Conservation (phyloP, 116 monocot species). For the Phalaenopsis hybrid region DNA sequence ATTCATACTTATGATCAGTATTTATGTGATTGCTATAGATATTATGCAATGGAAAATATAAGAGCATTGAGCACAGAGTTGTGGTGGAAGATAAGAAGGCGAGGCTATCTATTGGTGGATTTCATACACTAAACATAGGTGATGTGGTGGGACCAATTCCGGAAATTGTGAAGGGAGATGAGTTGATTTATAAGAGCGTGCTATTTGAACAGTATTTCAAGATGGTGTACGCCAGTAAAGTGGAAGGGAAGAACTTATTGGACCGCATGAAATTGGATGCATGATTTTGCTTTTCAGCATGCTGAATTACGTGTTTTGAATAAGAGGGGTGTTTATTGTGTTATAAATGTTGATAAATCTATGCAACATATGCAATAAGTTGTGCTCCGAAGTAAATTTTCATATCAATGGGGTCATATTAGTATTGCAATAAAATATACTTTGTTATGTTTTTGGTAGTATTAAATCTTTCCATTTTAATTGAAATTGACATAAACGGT, state of each 20-base stretch:
- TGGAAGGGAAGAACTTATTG: conserved; percentile 13
- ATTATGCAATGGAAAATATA: conserved; percentile 23
- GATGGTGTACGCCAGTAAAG: conserved; percentile 1
- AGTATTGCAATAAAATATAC: no score
- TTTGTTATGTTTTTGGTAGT: no score
- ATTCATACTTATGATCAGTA: background rate
- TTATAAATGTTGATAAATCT: no score
- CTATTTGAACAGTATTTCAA: background rate
- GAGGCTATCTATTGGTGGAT: conserved; percentile 8
- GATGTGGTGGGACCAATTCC: conserved; percentile 5
- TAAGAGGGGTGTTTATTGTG: no score
- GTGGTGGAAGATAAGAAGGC: conserved; percentile 9
- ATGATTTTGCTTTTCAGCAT: background rate
- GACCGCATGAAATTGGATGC: conserved; percentile 17
- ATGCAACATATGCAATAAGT: no score
- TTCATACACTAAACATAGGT: background rate
- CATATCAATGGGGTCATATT: no score
- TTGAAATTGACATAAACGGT: no score
- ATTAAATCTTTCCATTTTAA: no score
- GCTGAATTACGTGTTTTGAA: no score
- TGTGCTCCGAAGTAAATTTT: no score
- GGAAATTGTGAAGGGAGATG: conserved; percentile 1
- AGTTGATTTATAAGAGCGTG: conserved; percentile 5
- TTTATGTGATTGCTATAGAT: background rate
- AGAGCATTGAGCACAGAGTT: conserved; percentile 32